Conservation (phyloP, 2,329 filamentous ascomycete species). For the Venturia nashicola region DNA sequence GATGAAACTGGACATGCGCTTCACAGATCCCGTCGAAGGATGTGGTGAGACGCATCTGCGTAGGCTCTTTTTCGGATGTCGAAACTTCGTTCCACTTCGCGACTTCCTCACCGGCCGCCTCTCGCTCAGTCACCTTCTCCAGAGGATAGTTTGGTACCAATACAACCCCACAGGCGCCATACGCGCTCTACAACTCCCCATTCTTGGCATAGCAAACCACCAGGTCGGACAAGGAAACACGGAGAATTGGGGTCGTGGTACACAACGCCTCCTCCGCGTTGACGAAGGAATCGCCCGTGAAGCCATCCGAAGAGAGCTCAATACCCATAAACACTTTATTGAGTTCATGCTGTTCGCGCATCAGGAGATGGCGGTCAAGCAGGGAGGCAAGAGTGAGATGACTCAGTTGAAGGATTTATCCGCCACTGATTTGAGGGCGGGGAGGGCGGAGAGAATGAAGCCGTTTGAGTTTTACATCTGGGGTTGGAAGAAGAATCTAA, state of each 20-base stretch:
- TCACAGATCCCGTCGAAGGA: conserved; percentile 50
- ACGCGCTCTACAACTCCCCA: neutral
- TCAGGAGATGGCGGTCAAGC: neutral
- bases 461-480: neutral
- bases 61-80: conserved; percentile 39
- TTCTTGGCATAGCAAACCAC: neutral
- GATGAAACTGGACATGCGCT: conserved; percentile 58
- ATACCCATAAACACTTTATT: neutral
- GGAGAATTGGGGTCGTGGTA: conserved; percentile 7
- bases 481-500: neutral
- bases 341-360: conserved; percentile 1
- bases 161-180: conserved; percentile 19
- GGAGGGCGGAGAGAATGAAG: neutral
- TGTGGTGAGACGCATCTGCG: conserved; percentile 28
- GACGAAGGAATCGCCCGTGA: conserved; percentile 12
- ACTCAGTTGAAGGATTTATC: neutral
- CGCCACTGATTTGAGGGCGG: neutral
- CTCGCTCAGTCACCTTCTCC: conserved; percentile 42
- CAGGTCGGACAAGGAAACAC: conserved; percentile 1
- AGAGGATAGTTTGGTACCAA: conserved; percentile 46
- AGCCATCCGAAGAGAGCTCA: conserved; percentile 5
- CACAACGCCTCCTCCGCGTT: conserved; percentile 9
- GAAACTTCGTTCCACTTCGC: conserved; percentile 44
- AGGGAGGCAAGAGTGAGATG: neutral
- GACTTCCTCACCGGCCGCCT: conserved; percentile 45